Evolutionary conservation across 129 eudicot genomes (phyloP).

Genomic region (carrot (Daucus carota)): DNA sequence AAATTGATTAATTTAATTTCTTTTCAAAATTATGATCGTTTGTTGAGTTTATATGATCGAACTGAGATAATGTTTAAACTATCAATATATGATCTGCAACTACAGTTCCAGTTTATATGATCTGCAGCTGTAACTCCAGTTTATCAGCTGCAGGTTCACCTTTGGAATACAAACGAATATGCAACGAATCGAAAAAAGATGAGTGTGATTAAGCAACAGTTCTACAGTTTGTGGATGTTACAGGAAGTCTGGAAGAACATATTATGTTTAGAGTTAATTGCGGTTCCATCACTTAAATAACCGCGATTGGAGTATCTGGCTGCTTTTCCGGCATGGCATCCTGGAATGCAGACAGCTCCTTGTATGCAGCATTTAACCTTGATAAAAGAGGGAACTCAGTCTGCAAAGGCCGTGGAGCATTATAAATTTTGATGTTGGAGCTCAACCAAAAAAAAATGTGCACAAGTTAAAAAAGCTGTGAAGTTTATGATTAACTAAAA

Average conservation of each 20-base stretch:
- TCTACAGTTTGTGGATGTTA: not conserved
- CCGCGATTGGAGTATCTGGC: conserved; percentile 40
- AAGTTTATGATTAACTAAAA: not conserved
- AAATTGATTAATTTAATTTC: too few species aligned
- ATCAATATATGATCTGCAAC: too few species aligned
- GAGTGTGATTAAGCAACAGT: not conserved
- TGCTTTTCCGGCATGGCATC: conserved; percentile 58
- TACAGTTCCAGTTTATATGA: too few species aligned
- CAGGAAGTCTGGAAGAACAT: not conserved
- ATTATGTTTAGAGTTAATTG: not conserved
- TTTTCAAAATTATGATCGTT: too few species aligned
- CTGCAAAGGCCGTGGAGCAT: conserved; percentile 30
- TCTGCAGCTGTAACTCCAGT: too few species aligned
- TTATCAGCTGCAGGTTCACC: too few species aligned
- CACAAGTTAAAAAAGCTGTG: not conserved
- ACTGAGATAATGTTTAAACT: too few species aligned
- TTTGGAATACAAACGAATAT: too few species aligned
- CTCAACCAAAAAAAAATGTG: not conserved
- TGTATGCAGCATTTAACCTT: conserved; percentile 49
- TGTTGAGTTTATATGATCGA: too few species aligned
- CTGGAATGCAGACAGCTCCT: conserved; percentile 47
- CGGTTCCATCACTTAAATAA: not conserved
- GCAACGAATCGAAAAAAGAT: too few species aligned
- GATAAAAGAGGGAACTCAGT: conserved; percentile 51
- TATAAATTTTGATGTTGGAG: not conserved